Evolutionary conservation across 345 rosid genomes (phyloP).

Genomic region (Abelmoschus esculentus): DNA sequence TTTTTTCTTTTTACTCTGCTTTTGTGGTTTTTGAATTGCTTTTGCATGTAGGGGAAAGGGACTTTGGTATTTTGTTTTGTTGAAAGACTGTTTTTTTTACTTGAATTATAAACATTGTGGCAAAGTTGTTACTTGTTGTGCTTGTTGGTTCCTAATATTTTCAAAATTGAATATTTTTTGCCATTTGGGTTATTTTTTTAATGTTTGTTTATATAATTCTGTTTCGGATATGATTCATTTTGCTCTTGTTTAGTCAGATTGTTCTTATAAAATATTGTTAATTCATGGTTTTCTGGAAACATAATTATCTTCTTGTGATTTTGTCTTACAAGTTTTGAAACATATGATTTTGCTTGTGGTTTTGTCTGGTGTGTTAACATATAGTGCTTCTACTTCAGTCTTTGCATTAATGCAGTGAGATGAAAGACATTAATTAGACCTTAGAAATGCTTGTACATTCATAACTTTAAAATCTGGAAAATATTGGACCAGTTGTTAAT

Average conservation of each 20-base stretch:
- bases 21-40: conserved; percentile 5
- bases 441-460: neutral
- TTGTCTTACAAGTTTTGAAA: neutral
- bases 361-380: neutral
- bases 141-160: neutral
- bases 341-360: neutral
- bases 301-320: neutral
- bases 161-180: neutral
- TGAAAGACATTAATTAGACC: neutral
- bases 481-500: neutral
- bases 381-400: neutral
- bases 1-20: too few species aligned
- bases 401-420: neutral
- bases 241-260: neutral
- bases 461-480: neutral
- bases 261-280: neutral
- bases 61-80: neutral
- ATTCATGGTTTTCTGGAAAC: neutral
- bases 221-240: neutral
- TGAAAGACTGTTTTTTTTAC: neutral
- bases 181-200: neutral
- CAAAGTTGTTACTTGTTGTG: neutral
- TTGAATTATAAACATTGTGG: neutral
- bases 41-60: neutral
- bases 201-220: neutral